These are phyloP conservation scores for Apium graveolens DNA, from an alignment of 129 eudicot genomes.

Conservation along the genomic window DNA sequence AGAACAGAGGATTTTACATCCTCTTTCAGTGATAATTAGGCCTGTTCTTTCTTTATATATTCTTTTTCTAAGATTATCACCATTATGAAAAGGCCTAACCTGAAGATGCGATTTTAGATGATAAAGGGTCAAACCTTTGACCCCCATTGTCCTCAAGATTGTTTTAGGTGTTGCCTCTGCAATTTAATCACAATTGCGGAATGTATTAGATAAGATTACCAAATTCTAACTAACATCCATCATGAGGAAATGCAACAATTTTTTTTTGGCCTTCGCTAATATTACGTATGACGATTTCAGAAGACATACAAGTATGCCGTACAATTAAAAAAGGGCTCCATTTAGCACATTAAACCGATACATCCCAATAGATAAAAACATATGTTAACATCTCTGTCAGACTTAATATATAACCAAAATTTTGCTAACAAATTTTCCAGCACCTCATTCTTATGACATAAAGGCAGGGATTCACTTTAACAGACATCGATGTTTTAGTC, in stretches of 20 bases:
- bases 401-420: background rate
- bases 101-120: slow-evolving; percentile 91
- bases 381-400: background rate
- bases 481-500: background rate
- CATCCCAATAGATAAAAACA: background rate
- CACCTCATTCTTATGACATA: background rate
- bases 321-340: background rate
- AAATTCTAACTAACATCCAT: background rate
- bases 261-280: background rate
- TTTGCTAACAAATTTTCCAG: background rate
- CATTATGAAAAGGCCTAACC: slow-evolving; percentile 29
- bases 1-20: background rate
- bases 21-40: background rate
- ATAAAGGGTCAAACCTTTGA: slow-evolving; percentile 80
- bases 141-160: slow-evolving; percentile 83
- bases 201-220: background rate
- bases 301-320: background rate
- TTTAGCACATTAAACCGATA: background rate
- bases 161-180: slow-evolving; percentile 91
- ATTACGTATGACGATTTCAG: background rate
- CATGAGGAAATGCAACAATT: background rate
- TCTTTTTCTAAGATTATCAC: background rate
- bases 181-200: slow-evolving; percentile 12
- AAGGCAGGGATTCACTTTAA: background rate
- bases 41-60: background rate